These are phyloP conservation scores for Amborella trichopoda DNA, from an alignment of 164 flowering plant genomes.

Conservation along the genomic window DNA sequence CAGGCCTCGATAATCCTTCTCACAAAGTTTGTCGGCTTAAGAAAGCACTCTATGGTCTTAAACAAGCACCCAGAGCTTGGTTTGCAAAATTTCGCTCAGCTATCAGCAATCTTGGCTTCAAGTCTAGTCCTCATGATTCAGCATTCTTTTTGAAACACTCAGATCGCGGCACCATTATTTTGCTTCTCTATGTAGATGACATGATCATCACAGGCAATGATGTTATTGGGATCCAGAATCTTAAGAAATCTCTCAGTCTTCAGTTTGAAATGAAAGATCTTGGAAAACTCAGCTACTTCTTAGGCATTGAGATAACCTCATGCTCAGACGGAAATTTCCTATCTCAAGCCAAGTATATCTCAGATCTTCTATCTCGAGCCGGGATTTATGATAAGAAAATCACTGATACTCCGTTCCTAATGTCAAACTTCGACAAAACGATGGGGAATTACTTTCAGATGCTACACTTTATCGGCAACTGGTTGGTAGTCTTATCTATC, in stretches of 20 bases:
- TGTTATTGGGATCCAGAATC: background rate
- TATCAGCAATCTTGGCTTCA: background rate
- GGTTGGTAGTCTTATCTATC: background rate
- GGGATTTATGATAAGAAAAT: background rate
- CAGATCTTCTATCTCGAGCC: background rate
- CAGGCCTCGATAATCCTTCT: background rate
- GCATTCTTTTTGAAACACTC: background rate
- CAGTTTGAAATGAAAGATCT: constrained; percentile 1
- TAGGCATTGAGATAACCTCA: background rate
- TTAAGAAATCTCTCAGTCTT: background rate
- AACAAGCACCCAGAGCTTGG: background rate
- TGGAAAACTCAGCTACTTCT: background rate
- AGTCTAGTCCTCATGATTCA: background rate
- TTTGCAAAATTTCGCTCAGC: background rate
- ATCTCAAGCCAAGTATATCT: constrained; percentile 1
- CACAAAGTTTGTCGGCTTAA: background rate
- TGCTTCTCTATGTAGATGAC: background rate
- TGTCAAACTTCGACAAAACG: background rate
- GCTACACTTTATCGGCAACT: background rate
- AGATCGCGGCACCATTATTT: background rate
- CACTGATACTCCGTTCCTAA: too few species aligned
- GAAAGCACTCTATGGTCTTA: background rate
- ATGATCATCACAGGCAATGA: background rate
- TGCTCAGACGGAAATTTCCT: constrained; percentile 1
- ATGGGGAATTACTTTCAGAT: background rate